Evolutionary conservation across 2,329 filamentous ascomycete genomes (phyloP).

Genomic region (Neurospora sp.): DNA sequence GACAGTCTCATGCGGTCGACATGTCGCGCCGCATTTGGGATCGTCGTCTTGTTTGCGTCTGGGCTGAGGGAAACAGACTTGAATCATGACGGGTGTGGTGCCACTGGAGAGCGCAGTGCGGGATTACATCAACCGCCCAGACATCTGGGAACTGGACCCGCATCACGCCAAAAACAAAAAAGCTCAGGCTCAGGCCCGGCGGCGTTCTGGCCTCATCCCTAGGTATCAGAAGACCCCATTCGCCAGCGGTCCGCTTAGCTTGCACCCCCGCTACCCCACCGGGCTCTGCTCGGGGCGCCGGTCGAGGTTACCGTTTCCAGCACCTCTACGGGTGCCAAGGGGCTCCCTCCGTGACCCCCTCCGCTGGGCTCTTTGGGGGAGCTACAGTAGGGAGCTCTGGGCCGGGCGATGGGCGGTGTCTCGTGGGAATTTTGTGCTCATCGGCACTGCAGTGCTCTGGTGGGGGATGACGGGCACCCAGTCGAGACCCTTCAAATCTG

Average conservation of each 20-base stretch:
- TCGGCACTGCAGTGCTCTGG: background rate
- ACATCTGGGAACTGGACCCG: background rate
- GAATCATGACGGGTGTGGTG: background rate
- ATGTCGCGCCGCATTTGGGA: background rate
- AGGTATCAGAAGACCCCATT: background rate
- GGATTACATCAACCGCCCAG: background rate
- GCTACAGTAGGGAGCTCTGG: background rate
- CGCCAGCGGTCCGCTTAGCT: background rate
- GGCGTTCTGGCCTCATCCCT: background rate
- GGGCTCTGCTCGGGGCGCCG: background rate
- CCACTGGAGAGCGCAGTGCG: background rate
- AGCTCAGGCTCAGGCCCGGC: background rate
- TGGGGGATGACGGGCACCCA: background rate
- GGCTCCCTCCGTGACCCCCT: background rate
- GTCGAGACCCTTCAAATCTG: background rate
- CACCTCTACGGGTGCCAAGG: background rate
- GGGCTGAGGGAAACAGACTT: background rate
- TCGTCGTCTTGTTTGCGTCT: background rate
- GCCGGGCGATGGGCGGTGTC: background rate
- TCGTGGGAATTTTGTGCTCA: background rate
- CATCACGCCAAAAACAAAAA: background rate
- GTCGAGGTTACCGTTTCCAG: background rate
- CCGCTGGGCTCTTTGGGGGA: background rate
- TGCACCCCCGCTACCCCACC: background rate
- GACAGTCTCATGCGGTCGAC: background rate